Conservation (phyloP, 2,329 filamentous ascomycete species). For the Epichloe coenophiala region DNA sequence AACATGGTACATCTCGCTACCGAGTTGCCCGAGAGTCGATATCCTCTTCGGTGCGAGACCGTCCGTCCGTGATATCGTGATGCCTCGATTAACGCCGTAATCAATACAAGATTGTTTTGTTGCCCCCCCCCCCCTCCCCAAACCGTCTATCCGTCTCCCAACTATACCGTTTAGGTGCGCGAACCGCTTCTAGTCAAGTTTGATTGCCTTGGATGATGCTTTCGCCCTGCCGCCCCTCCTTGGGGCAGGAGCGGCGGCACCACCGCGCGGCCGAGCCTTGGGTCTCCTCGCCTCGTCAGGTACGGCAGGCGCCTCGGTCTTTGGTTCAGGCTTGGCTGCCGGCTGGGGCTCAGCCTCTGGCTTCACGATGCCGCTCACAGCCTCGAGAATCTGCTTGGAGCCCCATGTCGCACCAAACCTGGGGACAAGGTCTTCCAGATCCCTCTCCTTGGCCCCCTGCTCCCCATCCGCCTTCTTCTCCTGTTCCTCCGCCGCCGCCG, state of each 20-base stretch:
- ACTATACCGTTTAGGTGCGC: too few relatives aligned
- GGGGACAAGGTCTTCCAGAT: constrained; percentile 24
- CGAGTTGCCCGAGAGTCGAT: too few relatives aligned
- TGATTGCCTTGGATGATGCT: constrained; percentile 3
- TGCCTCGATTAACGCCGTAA: too few relatives aligned
- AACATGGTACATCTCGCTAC: too few relatives aligned
- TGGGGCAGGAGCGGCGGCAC: constrained; percentile 12
- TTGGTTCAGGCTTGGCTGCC: constrained; percentile 12
- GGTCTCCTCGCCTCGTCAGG: constrained; percentile 11
- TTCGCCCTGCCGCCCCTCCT: constrained; percentile 14
- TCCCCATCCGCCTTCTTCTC: constrained; percentile 4
- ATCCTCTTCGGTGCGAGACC: too few relatives aligned
- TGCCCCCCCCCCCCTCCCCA: too few relatives aligned
- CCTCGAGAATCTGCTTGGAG: constrained; percentile 30
- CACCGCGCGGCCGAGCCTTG: constrained; percentile 14
- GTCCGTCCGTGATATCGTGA: too few relatives aligned
- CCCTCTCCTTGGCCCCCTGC: neutral
- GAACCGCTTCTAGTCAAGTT: constrained; percentile 2
- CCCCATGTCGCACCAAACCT: constrained; percentile 28
- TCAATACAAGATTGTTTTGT: too few relatives aligned
- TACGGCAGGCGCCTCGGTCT: constrained; percentile 12
- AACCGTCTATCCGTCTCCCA: too few relatives aligned
- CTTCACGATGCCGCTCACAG: constrained; percentile 30
- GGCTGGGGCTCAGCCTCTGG: constrained; percentile 13
- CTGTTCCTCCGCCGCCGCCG: constrained; percentile 1